phyloP scores from a whole-genome alignment of 257 asterid genomes.

The Thymus mandschuricus region DNA sequence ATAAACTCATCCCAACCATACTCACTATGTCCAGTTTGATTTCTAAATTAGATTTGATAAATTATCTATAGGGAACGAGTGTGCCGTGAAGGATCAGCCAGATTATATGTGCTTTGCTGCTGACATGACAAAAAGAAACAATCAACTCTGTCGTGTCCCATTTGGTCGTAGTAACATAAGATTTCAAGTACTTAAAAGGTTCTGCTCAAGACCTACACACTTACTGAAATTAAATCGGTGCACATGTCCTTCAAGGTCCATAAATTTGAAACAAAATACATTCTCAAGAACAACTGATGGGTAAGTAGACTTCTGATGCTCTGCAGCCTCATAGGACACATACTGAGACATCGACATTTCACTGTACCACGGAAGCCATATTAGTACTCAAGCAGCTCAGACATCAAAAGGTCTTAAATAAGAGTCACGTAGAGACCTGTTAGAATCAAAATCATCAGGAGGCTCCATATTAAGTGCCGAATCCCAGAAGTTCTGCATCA shows the following conservation, averaged over 20 bases:
- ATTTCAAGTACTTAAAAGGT: no score
- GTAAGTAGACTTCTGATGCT: slow-evolving; percentile 63
- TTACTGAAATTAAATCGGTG: slow-evolving; percentile 86
- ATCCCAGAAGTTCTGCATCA: slow-evolving; percentile 99
- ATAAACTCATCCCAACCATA: neutral
- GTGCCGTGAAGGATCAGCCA: no score
- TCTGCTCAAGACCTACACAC: slow-evolving; percentile 29
- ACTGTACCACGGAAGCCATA: slow-evolving; percentile 50
- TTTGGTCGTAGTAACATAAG: no score
- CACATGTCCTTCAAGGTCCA: slow-evolving; percentile 70
- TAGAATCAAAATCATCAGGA: slow-evolving; percentile 80
- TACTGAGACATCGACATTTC: slow-evolving; percentile 78
- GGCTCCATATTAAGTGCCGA: slow-evolving; percentile 87
- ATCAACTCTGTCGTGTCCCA: no score
- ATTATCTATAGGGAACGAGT: no score
- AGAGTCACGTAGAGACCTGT: slow-evolving; percentile 52
- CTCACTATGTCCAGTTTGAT: no score
- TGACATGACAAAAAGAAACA: no score
- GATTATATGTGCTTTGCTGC: no score
- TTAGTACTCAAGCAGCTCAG: slow-evolving; percentile 3
- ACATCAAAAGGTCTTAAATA: slow-evolving; percentile 17
- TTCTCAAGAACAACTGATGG: slow-evolving; percentile 82
- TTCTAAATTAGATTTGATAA: no score
- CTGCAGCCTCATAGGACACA: slow-evolving; percentile 61
- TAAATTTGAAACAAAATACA: slow-evolving; percentile 77